Conservation (phyloP, 805 yeast species). For the Zygotorulaspora chibaensis region DNA sequence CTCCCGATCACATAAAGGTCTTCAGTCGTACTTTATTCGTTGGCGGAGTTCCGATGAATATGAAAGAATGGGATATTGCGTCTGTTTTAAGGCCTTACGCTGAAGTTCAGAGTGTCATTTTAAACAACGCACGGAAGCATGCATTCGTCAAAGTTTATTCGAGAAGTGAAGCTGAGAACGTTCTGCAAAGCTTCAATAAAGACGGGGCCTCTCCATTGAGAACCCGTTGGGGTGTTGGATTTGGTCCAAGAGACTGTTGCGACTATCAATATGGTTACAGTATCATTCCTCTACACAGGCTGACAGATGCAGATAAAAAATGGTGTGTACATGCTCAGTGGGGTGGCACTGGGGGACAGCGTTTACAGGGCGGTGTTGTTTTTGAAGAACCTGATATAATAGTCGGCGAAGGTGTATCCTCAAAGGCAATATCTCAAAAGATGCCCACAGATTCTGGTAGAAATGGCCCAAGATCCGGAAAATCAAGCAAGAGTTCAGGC, state of each 20-base stretch:
- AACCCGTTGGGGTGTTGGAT: slow-evolving; percentile 98
- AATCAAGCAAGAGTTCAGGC: slow-evolving; percentile 41
- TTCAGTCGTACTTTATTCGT: slow-evolving; percentile 86
- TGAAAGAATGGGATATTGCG: slow-evolving; percentile 71
- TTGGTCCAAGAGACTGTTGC: slow-evolving; percentile 97
- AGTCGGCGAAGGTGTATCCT: slow-evolving; percentile 88
- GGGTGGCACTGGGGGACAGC: slow-evolving; percentile 95
- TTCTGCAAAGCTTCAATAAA: slow-evolving; percentile 66
- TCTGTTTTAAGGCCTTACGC: slow-evolving; percentile 76
- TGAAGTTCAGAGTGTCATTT: slow-evolving; percentile 84
- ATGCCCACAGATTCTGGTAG: slow-evolving; percentile 88
- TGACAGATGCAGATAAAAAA: slow-evolving; percentile 89
- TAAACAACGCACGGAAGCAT: slow-evolving; percentile 86
- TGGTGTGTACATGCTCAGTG: slow-evolving; percentile 91
- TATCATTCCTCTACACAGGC: slow-evolving; percentile 76
- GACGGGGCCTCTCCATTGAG: slow-evolving; percentile 63
- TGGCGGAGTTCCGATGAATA: slow-evolving; percentile 84
- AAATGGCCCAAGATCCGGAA: slow-evolving; percentile 79
- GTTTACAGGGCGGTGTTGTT: slow-evolving; percentile 70
- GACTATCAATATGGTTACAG: slow-evolving; percentile 89
- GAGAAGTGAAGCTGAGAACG: slow-evolving; percentile 84
- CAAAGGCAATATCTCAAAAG: slow-evolving; percentile 84
- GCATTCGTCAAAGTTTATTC: slow-evolving; percentile 95
- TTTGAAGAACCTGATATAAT: slow-evolving; percentile 98
- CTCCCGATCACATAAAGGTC: slow-evolving; percentile 77